These are phyloP conservation scores for Pythium folliculosum DNA, from an alignment of 352 stramenopile species.

Conservation along the genomic window DNA sequence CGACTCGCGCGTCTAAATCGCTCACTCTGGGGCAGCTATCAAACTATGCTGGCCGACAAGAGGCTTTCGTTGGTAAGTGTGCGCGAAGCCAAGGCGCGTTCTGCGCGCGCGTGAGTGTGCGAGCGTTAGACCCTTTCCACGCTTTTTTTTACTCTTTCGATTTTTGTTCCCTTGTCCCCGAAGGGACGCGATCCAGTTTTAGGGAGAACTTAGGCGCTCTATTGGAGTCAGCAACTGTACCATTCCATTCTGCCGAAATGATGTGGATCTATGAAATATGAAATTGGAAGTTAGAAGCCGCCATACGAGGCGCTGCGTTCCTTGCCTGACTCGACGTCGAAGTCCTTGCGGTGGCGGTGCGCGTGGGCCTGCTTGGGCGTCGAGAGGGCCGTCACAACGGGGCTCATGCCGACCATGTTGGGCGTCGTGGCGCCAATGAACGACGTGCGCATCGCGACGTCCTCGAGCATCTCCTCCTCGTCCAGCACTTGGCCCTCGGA, in stretches of 20 bases:
- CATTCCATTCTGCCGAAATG: background rate
- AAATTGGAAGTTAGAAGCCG: constrained; percentile 4
- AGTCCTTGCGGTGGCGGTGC: constrained; percentile 21
- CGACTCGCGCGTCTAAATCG: background rate
- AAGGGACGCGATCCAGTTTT: constrained; percentile 24
- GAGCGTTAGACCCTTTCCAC: constrained; percentile 6
- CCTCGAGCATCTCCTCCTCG: constrained; percentile 58
- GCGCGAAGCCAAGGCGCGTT: no score
- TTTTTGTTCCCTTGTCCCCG: constrained; percentile 9
- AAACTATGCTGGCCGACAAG: no score
- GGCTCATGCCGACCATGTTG: constrained; percentile 57
- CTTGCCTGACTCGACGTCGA: constrained; percentile 17
- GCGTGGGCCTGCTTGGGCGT: constrained; percentile 43
- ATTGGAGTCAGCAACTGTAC: constrained; percentile 3
- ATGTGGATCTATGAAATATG: constrained; percentile 18
- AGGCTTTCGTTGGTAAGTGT: no score
- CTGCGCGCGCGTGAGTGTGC: background rate
- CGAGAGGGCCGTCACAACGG: constrained; percentile 58
- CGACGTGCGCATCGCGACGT: constrained; percentile 59
- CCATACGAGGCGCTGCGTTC: constrained; percentile 27
- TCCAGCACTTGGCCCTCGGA: constrained; percentile 59
- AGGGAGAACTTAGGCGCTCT: background rate
- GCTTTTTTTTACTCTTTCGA: constrained; percentile 15
- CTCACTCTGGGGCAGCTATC: background rate
- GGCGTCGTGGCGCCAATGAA: constrained; percentile 62